Evolutionary conservation across 257 asterid genomes (phyloP).

Genomic region (Salvia hispanica): DNA sequence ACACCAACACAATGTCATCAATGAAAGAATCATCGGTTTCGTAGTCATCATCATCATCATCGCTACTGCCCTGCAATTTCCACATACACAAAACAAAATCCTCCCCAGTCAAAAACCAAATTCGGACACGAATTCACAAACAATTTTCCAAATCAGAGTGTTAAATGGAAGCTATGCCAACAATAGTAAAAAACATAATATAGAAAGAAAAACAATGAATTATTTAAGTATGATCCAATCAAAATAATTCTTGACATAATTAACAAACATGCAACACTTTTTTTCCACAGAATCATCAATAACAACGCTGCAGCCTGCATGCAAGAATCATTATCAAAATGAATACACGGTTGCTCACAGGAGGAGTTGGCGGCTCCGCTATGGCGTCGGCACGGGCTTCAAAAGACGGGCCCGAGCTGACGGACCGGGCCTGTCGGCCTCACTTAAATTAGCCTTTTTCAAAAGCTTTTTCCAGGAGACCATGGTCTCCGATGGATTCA

Average conservation of each 20-base stretch:
- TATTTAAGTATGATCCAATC: not conserved
- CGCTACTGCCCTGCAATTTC: slow-evolving; percentile 69
- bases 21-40: too few species aligned
- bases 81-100: slow-evolving; percentile 13
- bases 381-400: slow-evolving; percentile 20
- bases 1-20: too few species aligned
- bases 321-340: slow-evolving; percentile 11
- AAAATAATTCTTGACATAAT: not conserved
- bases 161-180: too few species aligned
- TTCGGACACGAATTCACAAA: too few species aligned
- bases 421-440: slow-evolving; percentile 37
- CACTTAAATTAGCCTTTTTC: slow-evolving; percentile 54
- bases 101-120: not conserved
- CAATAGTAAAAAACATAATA: not conserved
- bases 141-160: too few species aligned
- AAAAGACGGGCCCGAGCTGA: slow-evolving; percentile 27
- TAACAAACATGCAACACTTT: slow-evolving; percentile 7
- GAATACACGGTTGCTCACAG: not conserved
- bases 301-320: slow-evolving; percentile 11
- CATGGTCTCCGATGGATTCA: slow-evolving; percentile 79
- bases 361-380: too few species aligned
- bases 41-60: slow-evolving; percentile 31
- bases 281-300: slow-evolving; percentile 7
- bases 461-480: slow-evolving; percentile 93
- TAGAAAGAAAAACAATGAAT: not conserved